A percentile compares a stretch with the other conserved stretches of the same genome.
These are phyloP conservation scores for Cenococcum geophilum DNA, from an alignment of 495 filamentous ascomycete species.

Conservation along the genomic window DNA sequence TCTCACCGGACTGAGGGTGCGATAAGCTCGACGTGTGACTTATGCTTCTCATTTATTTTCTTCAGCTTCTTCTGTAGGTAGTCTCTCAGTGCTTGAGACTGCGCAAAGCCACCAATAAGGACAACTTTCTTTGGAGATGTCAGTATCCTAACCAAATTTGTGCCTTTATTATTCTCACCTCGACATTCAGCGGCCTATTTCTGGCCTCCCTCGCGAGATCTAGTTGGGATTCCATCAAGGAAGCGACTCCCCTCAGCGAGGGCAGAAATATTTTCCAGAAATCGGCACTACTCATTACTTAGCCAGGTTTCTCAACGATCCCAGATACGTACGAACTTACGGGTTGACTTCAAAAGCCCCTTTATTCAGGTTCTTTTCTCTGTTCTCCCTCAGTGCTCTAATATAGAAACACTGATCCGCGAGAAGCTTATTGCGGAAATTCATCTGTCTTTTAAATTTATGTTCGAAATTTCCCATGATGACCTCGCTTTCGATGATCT, in stretches of 20 bases:
- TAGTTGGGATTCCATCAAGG: slow-evolving; percentile 4
- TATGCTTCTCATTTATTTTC: slow-evolving; percentile 8
- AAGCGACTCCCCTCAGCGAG: neutral
- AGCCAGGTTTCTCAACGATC: neutral
- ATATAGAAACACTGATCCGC: slow-evolving; percentile 6
- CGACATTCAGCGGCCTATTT: slow-evolving; percentile 1
- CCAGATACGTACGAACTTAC: slow-evolving; percentile 3
- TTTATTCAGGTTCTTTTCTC: slow-evolving; percentile 8
- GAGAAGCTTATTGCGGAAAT: slow-evolving; percentile 3
- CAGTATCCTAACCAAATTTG: slow-evolving; percentile 24
- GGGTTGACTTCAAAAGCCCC: neutral
- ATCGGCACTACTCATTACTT: neutral
- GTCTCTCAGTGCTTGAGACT: slow-evolving; percentile 27
- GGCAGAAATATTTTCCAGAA: neutral
- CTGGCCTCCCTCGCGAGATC: neutral
- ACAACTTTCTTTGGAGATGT: slow-evolving; percentile 33
- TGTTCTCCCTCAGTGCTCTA: slow-evolving; percentile 12
- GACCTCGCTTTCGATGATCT: slow-evolving; percentile 5
- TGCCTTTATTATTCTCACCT: neutral
- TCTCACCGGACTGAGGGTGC: slow-evolving; percentile 15
- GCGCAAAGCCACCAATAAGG: slow-evolving; percentile 36
- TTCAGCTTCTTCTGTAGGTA: slow-evolving; percentile 14
- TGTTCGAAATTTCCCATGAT: slow-evolving; percentile 8
- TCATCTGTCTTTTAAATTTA: slow-evolving; percentile 6
- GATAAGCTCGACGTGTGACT: neutral